Evolutionary conservation across 768 basidiomycete species (phyloP).

Genomic region (Pleurotus ostreatus): DNA sequence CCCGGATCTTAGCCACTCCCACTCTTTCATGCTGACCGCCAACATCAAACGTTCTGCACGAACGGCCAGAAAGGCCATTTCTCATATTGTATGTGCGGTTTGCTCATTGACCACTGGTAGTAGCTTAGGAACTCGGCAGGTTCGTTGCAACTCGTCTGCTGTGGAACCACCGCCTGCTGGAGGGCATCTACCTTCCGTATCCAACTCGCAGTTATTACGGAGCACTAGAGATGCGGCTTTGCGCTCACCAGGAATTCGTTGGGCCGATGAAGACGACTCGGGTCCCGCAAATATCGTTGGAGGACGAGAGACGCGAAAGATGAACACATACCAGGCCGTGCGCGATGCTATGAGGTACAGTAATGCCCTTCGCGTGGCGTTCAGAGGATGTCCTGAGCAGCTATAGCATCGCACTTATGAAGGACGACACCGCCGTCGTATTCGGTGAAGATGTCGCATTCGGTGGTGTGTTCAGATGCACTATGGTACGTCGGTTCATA

Average conservation of each 20-base stretch:
- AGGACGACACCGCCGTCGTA: conserved; percentile 84
- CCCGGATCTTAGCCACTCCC: conserved; percentile 41
- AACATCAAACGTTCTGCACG: conserved; percentile 24
- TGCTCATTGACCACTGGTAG: not conserved
- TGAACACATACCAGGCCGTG: conserved; percentile 93
- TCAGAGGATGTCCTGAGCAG: not conserved
- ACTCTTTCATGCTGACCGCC: conserved; percentile 32
- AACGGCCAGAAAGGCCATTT: conserved; percentile 16
- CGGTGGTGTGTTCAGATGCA: conserved; percentile 92
- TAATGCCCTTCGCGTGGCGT: not conserved
- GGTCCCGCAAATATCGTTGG: conserved; percentile 47
- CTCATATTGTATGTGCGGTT: conserved; percentile 15
- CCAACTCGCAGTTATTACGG: conserved; percentile 62
- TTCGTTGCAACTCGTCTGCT: conserved; percentile 50
- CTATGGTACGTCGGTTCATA: conserved; percentile 57
- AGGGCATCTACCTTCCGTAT: conserved; percentile 70
- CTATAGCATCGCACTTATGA: conserved; percentile 70
- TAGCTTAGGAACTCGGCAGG: not conserved
- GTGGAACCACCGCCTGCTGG: conserved; percentile 72
- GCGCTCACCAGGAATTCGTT: conserved; percentile 68
- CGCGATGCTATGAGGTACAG: conserved; percentile 82
- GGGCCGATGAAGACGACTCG: conserved; percentile 57
- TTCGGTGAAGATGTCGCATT: conserved; percentile 93
- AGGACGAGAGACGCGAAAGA: conserved; percentile 86
- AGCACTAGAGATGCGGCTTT: conserved; percentile 67